Evolutionary conservation across 805 yeast species (phyloP), one percentile per base, ranked within the genome.

Genomic region (Starmerella bombicola): DNA sequence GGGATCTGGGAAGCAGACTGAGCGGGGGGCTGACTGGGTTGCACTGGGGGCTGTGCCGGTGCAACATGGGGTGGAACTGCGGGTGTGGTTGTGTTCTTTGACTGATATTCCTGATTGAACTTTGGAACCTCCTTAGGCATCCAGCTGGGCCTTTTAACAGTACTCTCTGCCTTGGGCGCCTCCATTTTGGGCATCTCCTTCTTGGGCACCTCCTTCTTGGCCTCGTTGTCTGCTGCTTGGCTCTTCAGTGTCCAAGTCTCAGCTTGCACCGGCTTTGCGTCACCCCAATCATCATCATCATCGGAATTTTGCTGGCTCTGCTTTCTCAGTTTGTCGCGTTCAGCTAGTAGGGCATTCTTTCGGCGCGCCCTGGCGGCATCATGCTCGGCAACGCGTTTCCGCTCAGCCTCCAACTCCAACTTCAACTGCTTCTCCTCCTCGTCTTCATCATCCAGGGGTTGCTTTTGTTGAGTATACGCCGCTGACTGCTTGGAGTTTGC

Each of bases 381-480:
- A 32, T 53, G 61, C 21, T 55, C 64, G 10, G 51, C 62, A 29
- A 58, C 63, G 33, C 59, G 62, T 30, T 57, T 59, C 3, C 57
- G 64, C 28, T 57, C 64, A 3, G 59, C 70, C 18, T 59, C 66
- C 6, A 53, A 61, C 16, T 61, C 65, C 12, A 55, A 36, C 5
- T 41, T 61, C 20, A 59, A 64, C 37, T 57, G 62, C 8, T 55
- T 59, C 25, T 60, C 64, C 19, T 61, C 66, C 25, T 65, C 71
- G 18, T 60, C 64, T 25, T 55, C 66, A 24, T 50, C 58, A 21
- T 50, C 58, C 7, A 20, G 22, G 10, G 13, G 9, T 8, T n/a
- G 16, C 26, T 22, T 12, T 12, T 24, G 8, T 12, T 24, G 26
- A 8, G 32, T 17, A 15, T 10, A 15, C 18, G 32, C 32, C 9